A percentile compares a stretch with the other conserved stretches of the same genome.
These are phyloP conservation scores for Phialophora chinensis DNA, from an alignment of 2,329 filamentous ascomycete genomes.

Conservation along the genomic window DNA sequence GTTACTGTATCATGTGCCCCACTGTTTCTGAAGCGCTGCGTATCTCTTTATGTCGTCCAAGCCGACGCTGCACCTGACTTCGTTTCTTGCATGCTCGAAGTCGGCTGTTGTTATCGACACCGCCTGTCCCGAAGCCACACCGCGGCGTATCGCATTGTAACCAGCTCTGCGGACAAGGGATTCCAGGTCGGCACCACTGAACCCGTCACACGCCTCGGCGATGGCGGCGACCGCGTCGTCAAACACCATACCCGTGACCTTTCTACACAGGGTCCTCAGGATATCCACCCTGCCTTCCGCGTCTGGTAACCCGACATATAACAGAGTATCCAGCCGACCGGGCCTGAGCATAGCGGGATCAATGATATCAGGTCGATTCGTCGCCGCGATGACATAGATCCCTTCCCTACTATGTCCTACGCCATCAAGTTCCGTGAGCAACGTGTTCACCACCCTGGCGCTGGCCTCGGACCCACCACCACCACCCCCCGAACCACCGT, in stretches of 20 bases:
- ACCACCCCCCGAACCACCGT: conserved; percentile 67
- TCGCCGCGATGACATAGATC: conserved; percentile 93
- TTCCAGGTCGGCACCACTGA: conserved; percentile 72
- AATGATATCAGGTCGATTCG: conserved; percentile 95
- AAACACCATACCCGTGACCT: conserved; percentile 57
- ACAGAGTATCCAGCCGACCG: conserved; percentile 82
- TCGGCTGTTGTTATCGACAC: conserved; percentile 31
- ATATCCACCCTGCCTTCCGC: conserved; percentile 84
- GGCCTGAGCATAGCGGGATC: conserved; percentile 93
- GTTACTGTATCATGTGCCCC: conserved; percentile 43
- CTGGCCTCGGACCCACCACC: conserved; percentile 75
- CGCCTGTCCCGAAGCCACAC: conserved; percentile 22
- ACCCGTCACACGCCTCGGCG: conserved; percentile 76
- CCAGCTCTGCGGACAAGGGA: conserved; percentile 65
- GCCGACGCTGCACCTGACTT: conserved; percentile 46
- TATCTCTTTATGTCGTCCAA: conserved; percentile 65
- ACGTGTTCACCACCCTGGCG: conserved; percentile 88
- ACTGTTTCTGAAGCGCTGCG: conserved; percentile 59
- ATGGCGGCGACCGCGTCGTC: conserved; percentile 65
- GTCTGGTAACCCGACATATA: conserved; percentile 87
- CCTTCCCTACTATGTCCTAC: conserved; percentile 74
- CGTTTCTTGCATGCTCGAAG: conserved; percentile 32
- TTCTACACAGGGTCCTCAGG: conserved; percentile 67
- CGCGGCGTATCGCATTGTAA: conserved; percentile 58
- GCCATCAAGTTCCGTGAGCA: conserved; percentile 93